Evolutionary conservation across 2,329 filamentous ascomycete species (phyloP).

Genomic region (Erysiphe pulchra): DNA sequence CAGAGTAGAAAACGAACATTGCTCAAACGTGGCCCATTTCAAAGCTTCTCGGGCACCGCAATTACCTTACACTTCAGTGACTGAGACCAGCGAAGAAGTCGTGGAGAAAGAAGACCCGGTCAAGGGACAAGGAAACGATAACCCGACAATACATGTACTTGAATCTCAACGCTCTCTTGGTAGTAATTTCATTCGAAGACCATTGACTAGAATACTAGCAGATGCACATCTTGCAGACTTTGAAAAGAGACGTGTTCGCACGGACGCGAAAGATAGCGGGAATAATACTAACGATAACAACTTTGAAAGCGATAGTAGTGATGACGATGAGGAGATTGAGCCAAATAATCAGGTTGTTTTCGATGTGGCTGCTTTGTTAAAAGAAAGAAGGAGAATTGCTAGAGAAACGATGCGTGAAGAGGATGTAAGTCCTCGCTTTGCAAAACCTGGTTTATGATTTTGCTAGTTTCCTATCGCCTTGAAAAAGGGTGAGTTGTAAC

Average conservation of each 20-base stretch:
- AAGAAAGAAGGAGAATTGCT: constrained; percentile 1
- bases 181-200: constrained; percentile 3
- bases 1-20: constrained; percentile 94
- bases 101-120: constrained; percentile 6
- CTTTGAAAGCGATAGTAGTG: constrained; percentile 1
- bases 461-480: too few species aligned
- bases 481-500: too few species aligned
- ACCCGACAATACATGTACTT: background rate
- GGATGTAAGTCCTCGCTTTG: too few species aligned
- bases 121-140: constrained; percentile 2
- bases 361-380: constrained; percentile 6
- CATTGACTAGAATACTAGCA: constrained; percentile 42
- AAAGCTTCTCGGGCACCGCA: constrained; percentile 74
- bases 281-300: background rate
- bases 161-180: background rate
- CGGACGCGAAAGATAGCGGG: background rate
- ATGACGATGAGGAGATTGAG: constrained; percentile 7
- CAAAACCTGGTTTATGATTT: too few species aligned
- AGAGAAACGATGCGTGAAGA: background rate
- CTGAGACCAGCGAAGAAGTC: constrained; percentile 5
- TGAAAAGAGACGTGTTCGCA: constrained; percentile 39
- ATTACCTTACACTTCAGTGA: constrained; percentile 36
- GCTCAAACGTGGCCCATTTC: constrained; percentile 70
- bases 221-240: constrained; percentile 81
- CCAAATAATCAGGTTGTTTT: constrained; percentile 7